These are phyloP conservation scores for Phytophthora hibernalis DNA, from an alignment of 352 stramenopile genomes.

Conservation along the genomic window DNA sequence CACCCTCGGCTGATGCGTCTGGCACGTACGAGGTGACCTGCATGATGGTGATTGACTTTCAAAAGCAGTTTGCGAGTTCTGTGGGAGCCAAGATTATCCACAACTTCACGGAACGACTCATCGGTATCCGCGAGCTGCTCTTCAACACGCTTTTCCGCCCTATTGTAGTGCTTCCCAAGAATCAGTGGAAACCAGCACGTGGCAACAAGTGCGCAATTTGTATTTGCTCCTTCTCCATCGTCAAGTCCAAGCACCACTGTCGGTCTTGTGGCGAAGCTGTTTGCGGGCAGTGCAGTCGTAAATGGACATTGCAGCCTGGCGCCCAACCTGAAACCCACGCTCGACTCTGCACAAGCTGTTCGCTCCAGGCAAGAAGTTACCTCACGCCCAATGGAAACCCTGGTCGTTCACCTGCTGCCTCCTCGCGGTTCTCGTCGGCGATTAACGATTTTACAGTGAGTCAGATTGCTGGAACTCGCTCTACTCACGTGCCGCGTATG, in stretches of 20 bases:
- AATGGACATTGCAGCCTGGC: slow-evolving; percentile 82
- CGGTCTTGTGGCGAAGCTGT: slow-evolving; percentile 83
- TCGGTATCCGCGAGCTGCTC: slow-evolving; percentile 82
- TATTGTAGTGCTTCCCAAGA: slow-evolving; percentile 63
- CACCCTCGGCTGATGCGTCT: slow-evolving; percentile 37
- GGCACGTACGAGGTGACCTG: slow-evolving; percentile 79
- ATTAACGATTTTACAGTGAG: slow-evolving; percentile 36
- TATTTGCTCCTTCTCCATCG: slow-evolving; percentile 70
- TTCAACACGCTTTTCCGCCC: slow-evolving; percentile 87
- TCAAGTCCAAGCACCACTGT: slow-evolving; percentile 83
- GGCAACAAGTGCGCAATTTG: slow-evolving; percentile 76
- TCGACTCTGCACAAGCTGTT: slow-evolving; percentile 83
- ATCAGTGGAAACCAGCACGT: slow-evolving; percentile 65
- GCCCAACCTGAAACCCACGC: slow-evolving; percentile 66
- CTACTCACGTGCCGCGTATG: slow-evolving; percentile 27
- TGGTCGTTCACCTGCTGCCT: slow-evolving; percentile 42
- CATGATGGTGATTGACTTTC: slow-evolving; percentile 90
- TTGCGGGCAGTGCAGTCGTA: slow-evolving; percentile 83
- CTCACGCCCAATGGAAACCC: slow-evolving; percentile 46
- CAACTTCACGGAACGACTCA: slow-evolving; percentile 80
- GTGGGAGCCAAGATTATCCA: slow-evolving; percentile 76
- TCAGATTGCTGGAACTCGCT: slow-evolving; percentile 32
- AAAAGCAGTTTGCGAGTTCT: slow-evolving; percentile 73
- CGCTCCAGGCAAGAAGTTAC: slow-evolving; percentile 72
- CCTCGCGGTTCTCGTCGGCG: slow-evolving; percentile 39